Evolutionary conservation across 768 basidiomycete species (phyloP).

Genomic region (Leucogyrophana mollusca): DNA sequence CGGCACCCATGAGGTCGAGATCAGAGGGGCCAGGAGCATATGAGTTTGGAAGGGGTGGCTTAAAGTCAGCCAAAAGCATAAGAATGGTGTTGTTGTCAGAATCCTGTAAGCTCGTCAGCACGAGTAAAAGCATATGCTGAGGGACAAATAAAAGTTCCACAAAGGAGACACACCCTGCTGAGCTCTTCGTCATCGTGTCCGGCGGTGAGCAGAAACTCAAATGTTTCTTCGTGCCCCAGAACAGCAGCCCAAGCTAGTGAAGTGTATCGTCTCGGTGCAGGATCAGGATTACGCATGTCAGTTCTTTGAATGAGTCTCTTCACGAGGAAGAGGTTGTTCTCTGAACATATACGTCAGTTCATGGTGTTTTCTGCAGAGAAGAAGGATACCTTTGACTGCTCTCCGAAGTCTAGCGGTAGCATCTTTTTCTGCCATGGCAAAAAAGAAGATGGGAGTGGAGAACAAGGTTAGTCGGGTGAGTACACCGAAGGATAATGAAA

Average conservation of each 20-base stretch:
- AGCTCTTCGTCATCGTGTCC: constrained; percentile 95
- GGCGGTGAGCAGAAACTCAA: constrained; percentile 81
- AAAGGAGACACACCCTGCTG: constrained; percentile 63
- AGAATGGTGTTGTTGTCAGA: constrained; percentile 91
- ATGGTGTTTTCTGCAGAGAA: not conserved
- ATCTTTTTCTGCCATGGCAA: constrained; percentile 84
- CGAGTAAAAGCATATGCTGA: constrained; percentile 14
- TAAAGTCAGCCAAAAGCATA: constrained; percentile 86
- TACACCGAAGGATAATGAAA: constrained; percentile 17
- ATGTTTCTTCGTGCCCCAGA: constrained; percentile 87
- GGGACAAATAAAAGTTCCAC: constrained; percentile 4
- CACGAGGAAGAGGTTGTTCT: constrained; percentile 93
- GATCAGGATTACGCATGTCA: constrained; percentile 91
- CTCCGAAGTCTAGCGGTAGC: constrained; percentile 69
- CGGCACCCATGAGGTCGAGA: constrained; percentile 67
- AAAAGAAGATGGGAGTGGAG: constrained; percentile 20
- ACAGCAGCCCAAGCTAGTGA: constrained; percentile 91
- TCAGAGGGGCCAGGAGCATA: constrained; percentile 47
- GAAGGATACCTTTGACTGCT: constrained; percentile 68
- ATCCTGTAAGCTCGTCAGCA: constrained; percentile 52
- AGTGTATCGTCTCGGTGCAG: constrained; percentile 71
- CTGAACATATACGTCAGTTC: constrained; percentile 41
- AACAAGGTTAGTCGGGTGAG: constrained; percentile 15
- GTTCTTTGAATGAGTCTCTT: constrained; percentile 82
- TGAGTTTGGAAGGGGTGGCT: constrained; percentile 46